Evolutionary conservation across 192 early-diverging fungal genomes (phyloP), one percentile per base, ranked within the genome.

Genomic region (Coemansia javaensis): DNA sequence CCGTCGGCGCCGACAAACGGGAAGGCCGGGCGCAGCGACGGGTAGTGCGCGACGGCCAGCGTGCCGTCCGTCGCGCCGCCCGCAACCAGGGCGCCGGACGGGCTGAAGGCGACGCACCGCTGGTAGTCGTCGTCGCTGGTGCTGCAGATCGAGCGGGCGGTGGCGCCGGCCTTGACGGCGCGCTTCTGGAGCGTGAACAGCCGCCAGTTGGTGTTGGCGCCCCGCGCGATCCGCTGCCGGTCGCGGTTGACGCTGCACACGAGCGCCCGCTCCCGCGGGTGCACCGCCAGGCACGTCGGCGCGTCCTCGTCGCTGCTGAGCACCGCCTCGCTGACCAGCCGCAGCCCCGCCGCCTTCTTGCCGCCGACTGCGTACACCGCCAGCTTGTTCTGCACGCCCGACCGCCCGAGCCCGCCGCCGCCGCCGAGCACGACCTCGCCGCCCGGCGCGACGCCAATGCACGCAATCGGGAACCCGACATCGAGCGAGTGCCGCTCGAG

Each of bases 341-440:
- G 54, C 12, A 82, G 50, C 12, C 40, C 47, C 43, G 40, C 50
- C 2, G 40, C 50, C 2, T 20, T 47, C 5, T 56, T 34, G 21
- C 20, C 21, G 44, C 81, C 73, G 33, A 87, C 50, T 8, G 70
- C 67, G 55, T 80, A 85, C 5, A 78, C 65, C 2, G 54, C 89
- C 55, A 94, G 66, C 45, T 87, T 88, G 66, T 97, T 97, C 45
- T 86, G 88, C 20, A 97, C 84, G 15, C 93, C 93, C 0, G 85
- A 82, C 16, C 79, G 76, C 12, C 81, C 80, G 7, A 83, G 49
- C 1, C 93, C 93, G 16, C 93, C 93, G n/a, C 93, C 93, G 8
- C 93, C 93, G 27, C 82, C 87, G 3, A 92, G 63, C 16, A 88
- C 57, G 5, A 89, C 40, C 39, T 86, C 62, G 56, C 81, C 79